Evolutionary conservation across 352 stramenopile genomes (phyloP), one percentile per base, ranked within the genome.

Genomic region (Globisporangium abappressorium): DNA sequence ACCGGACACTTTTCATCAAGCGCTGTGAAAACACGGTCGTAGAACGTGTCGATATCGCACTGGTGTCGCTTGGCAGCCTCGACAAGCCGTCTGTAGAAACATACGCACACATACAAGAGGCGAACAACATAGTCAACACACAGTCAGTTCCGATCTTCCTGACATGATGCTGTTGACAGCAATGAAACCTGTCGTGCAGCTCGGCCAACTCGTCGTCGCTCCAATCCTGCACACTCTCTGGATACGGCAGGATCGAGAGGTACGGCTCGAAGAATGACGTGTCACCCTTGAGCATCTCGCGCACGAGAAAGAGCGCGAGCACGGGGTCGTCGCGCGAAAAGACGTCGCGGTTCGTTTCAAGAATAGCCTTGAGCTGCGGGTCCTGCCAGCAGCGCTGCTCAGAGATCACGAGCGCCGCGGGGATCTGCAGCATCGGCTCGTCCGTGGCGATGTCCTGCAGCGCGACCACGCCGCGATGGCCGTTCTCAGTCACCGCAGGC

Each of bases 211-310:
- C 87, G 8, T 81, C 73, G 14, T 77, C 64, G 8, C 64, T 86
- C 93, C 93, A 98, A 69, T 94, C 81, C 76, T 89, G 79, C 5
- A 98, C 74, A 51, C 79, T 95, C 38, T 85, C 76, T 9, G 92
- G 90, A 15, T 80, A 77, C 2, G 90, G 90, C 30, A 98, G 74
- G 20, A 97, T 92, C 55, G 68, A 55, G 20, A 98, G 67, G 70
- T 97, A 98, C 54, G 93, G 93, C n/a, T 73, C 62, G 70, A 86
- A 97, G 79, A 97, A 97, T 46, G 85, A 95, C n/a, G 69, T 65
- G 14, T 85, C 74, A 4, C 72, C 80, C 11, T 76, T 70, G 6
- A 82, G 66, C 55, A 92, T 65, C 72, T 98, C 89, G 12, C 84
- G 85, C 65, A 93, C 81, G 1, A 98, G 68, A 58, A 94, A 97